These are phyloP conservation scores for Aspergillus ellipticus DNA, from an alignment of 495 filamentous ascomycete genomes.

Conservation along the genomic window DNA sequence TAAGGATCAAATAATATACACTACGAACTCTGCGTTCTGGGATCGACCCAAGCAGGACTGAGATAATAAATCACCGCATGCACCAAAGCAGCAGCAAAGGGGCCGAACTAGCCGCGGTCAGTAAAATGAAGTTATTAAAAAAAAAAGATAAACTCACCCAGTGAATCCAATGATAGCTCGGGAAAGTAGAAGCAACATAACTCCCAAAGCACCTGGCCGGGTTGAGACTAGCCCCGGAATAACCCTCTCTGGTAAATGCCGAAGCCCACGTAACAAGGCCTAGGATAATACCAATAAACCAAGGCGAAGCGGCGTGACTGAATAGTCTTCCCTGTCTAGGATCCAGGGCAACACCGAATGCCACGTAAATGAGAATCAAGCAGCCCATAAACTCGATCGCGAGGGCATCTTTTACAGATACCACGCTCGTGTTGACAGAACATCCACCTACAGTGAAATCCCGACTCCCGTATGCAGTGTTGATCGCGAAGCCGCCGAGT, in stretches of 20 bases:
- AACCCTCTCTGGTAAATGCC: conserved; percentile 42
- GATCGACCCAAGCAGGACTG: no score
- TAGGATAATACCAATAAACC: conserved; percentile 49
- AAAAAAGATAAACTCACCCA: no score
- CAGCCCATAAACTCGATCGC: conserved; percentile 43
- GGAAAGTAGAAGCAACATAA: no score
- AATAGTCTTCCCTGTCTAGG: conserved; percentile 50
- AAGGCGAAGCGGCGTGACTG: conserved; percentile 47
- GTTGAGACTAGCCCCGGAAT: conserved; percentile 39
- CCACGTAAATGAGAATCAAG: conserved; percentile 37
- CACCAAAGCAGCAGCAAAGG: no score
- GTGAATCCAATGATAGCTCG: no score
- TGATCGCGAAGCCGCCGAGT: conserved; percentile 40
- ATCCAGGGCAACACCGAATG: conserved; percentile 55
- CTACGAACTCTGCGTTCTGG: no score
- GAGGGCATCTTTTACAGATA: conserved; percentile 31
- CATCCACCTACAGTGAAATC: conserved; percentile 37
- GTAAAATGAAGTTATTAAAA: no score
- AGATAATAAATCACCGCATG: no score
- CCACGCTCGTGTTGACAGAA: conserved; percentile 24
- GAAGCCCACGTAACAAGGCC: conserved; percentile 44
- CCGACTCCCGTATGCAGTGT: conserved; percentile 21
- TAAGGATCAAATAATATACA: no score
- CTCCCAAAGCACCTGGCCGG: no score
- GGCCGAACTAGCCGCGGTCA: no score